Evolutionary conservation across 768 basidiomycete genomes (phyloP), one percentile per base, ranked within the genome.

Genomic region (Sarcomyxa edulis): DNA sequence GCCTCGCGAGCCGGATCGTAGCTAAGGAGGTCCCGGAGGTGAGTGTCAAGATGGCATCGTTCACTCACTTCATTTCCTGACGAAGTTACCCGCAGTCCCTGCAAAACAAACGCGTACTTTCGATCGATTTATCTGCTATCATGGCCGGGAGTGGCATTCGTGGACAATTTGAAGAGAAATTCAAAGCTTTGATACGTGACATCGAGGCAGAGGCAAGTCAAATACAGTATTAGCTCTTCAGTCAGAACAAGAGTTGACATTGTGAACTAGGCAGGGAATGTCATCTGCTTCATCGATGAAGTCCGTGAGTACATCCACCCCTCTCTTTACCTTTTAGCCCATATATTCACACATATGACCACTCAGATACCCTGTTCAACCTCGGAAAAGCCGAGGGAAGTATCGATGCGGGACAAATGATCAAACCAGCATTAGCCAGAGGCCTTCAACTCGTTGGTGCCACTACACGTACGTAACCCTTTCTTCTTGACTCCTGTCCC

Each of bases 221-320:
- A 49, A 24, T 16, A 10, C 44, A n/a, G 15, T 12, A n/a, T 16
- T 31, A 0, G 20, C 55, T 35, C 47, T 40, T 35, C 12, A 18
- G 38, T 16, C 16, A 34, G 18, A 19, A 23, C 44, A 14, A n/a
- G n/a, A n/a, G n/a, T n/a, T n/a, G n/a, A n/a, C n/a, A n/a, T n/a
- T n/a, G n/a, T n/a, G n/a, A n/a, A n/a, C n/a, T 35, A 78, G 78
- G 71, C 74, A 3, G 81, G 85, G 14, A 78, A 84, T 30, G 81
- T 91, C 6, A 94, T 94, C 25, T 91, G 87, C 53, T 95, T 95
- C 61, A 93, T 95, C 37, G 92, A 94, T 49, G 91, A 95, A 77
- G 81, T 95, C 37, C 92, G 85, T 88, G 50, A 63, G 86, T 80
- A 41, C n/a, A n/a, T n/a, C n/a, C n/a, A n/a, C n/a, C n/a, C n/a